A percentile compares a stretch with the other conserved stretches of the same genome.
These are phyloP conservation scores for Alliaria petiolata DNA, from an alignment of 345 rosid genomes.

Conservation along the genomic window DNA sequence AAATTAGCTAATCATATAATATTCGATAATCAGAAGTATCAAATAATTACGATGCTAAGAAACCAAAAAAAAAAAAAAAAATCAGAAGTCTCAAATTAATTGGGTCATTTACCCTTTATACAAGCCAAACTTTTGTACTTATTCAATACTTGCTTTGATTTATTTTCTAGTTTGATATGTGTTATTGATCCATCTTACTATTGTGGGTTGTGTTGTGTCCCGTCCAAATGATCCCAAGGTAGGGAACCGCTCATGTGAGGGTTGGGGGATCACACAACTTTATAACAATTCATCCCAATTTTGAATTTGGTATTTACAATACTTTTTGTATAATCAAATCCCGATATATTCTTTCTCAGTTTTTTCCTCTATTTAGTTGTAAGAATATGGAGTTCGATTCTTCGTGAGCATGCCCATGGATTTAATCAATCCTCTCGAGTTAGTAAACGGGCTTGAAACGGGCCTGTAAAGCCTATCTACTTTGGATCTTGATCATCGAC, in stretches of 20 bases:
- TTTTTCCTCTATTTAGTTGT: too few species aligned
- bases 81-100: background rate
- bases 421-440: background rate
- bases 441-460: background rate
- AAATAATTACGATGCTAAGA: background rate
- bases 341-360: too few species aligned
- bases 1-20: background rate
- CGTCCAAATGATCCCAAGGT: background rate
- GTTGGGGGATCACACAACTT: background rate
- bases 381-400: too few species aligned
- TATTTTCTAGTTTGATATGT: background rate
- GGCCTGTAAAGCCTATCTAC: background rate
- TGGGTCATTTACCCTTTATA: background rate
- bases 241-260: conserved; percentile 8
- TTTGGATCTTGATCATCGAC: background rate
- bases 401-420: background rate
- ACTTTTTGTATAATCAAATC: too few species aligned
- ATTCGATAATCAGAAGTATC: background rate
- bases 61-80: too few species aligned
- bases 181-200: background rate
- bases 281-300: background rate
- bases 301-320: background rate
- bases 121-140: background rate
- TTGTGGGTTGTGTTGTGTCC: background rate
- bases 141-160: background rate